Base-by-base conservation (phyloP, 108 stramenopile species). In the Conticribra guillardii region DNA sequence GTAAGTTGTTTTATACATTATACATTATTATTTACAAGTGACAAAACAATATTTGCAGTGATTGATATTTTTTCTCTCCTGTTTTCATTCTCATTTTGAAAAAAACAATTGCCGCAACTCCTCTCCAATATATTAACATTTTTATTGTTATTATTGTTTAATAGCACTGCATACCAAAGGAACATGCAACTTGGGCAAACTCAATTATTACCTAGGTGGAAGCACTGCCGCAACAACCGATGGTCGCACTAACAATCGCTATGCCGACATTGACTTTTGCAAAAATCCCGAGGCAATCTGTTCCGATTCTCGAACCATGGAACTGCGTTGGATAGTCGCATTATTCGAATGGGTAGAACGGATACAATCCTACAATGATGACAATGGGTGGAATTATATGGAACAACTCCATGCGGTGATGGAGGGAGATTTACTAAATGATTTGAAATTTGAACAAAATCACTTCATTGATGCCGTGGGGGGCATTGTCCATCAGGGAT, bases 301-400 rank as follows among this genome's bases (percentile, higher is more conserved):
- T 52, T 31, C 54, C 26, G 71, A 71, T 62, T n/a, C n/a, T 22
- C 34, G 68, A 34, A 72, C 64, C 3, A 71, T 65, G 64, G 71
- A 72, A 33, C 45, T 78, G 62, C 62, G 65, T 23, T 78, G 76
- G 76, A 55, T 50, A 3, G 76, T 71, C 2, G 76, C 71, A 2
- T 16, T 78, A 3, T 78, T 60, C 47, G 70, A 71, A 45, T 78
- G 76, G 76, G 53, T 52, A n/a, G 71, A 78, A 17, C 55, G 64
- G 45, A 31, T 73, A 30, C 71, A 73, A 64, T 57, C 71, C 18
- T 73, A 64, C n/a, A n/a, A n/a, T 51, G 60, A 72, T 27, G 49
- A 24, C 26, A 32, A 57, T 21, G 33, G 19, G 9, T 73, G 60
- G 51, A 73, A 53, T 57, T 73, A 73, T 48, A 54, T 73, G 2